Evolutionary conservation across 2,329 filamentous ascomycete genomes (phyloP).

Genomic region (Chaetomium globosum): DNA sequence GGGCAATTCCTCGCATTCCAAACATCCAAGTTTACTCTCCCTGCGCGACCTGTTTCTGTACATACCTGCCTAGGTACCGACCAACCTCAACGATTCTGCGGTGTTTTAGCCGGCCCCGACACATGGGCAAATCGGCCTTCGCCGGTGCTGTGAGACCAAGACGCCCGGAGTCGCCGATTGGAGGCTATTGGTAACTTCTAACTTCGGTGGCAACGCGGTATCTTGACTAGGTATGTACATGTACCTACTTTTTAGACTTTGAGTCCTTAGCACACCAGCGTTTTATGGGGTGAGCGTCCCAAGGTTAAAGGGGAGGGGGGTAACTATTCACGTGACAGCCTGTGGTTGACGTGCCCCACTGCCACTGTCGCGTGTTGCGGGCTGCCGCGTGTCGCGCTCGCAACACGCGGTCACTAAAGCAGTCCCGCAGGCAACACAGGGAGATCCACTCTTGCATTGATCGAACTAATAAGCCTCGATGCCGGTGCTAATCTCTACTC

Average conservation of each 20-base stretch:
- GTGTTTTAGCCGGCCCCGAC: background rate
- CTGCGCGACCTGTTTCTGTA: background rate
- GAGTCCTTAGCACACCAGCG: background rate
- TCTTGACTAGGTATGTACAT: background rate
- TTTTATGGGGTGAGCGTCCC: constrained; percentile 22
- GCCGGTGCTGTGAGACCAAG: too few species aligned
- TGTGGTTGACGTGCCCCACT: constrained; percentile 28
- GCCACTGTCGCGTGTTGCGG: too few species aligned
- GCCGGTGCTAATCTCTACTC: background rate
- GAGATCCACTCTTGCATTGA: background rate
- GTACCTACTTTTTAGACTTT: background rate
- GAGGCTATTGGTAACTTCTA: background rate
- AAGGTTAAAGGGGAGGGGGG: background rate
- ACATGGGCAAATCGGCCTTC: background rate
- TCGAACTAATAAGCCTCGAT: background rate
- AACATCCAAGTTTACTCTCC: background rate
- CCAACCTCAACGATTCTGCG: background rate
- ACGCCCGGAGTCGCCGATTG: background rate
- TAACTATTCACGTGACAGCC: constrained; percentile 34
- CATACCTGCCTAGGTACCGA: background rate
- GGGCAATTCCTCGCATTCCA: background rate
- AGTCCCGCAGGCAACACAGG: background rate
- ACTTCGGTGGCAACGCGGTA: too few species aligned
- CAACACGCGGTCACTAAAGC: constrained; percentile 16
- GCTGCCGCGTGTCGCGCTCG: constrained; percentile 10